Conservation (phyloP, 345 rosid species). For the Aegle marmelos region DNA sequence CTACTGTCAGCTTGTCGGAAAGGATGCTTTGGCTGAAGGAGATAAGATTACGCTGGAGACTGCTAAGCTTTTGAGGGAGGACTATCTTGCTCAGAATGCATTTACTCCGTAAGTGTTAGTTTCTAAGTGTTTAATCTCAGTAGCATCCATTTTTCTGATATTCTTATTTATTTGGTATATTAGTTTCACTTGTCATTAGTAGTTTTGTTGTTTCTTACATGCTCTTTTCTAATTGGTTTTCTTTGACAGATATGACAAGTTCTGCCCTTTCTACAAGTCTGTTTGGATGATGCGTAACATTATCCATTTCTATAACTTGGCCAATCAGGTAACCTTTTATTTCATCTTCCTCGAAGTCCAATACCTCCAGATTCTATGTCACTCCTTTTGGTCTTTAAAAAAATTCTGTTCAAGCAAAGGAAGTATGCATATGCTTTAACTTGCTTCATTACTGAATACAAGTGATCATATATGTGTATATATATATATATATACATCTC, state of each 20-base stretch:
- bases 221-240: background rate
- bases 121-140: background rate
- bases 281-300: constrained; percentile 99
- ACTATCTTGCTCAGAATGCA: constrained; percentile 99
- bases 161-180: background rate
- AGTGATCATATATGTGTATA: background rate
- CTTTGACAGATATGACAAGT: constrained; percentile 79
- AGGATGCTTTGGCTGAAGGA: constrained; percentile 96
- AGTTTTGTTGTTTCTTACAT: background rate
- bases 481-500: background rate
- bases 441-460: background rate
- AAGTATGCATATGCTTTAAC: background rate
- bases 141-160: background rate
- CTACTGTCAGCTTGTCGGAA: constrained; percentile 98
- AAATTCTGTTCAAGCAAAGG: background rate
- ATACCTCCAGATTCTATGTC: background rate
- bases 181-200: background rate
- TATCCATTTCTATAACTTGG: constrained; percentile 87
- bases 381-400: background rate
- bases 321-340: constrained; percentile 72
- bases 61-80: constrained; percentile 98
- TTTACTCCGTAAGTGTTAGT: constrained; percentile 79
- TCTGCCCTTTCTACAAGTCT: constrained; percentile 98
- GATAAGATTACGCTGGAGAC: constrained; percentile 97
- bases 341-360: background rate